A percentile compares a stretch with the other conserved stretches of the same genome.
Conservation (phyloP, 176 grass and related monocot species). For the Lolium rigidum region DNA sequence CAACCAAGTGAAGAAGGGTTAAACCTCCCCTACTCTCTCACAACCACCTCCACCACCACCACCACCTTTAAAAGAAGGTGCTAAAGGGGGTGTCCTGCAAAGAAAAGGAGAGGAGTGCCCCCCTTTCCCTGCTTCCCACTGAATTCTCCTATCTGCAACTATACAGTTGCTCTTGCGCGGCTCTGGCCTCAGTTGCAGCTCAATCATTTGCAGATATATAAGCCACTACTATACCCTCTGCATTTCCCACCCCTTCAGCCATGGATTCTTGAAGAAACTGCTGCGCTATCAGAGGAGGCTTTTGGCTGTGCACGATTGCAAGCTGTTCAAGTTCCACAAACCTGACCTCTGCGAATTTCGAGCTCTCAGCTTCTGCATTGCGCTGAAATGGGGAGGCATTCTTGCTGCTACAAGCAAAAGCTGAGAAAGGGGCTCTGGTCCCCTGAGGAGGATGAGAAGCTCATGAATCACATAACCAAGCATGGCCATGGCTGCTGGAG, state of each 20-base stretch:
- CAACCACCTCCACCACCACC: constrained; percentile 63
- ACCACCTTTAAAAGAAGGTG: constrained; percentile 76
- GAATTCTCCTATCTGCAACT: constrained; percentile 60
- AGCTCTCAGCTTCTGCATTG: constrained; percentile 49
- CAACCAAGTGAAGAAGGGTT: constrained; percentile 45
- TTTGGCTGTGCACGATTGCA: constrained; percentile 9
- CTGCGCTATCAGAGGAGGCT: constrained; percentile 7
- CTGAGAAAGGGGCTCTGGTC: constrained; percentile 84
- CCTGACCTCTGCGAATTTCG: constrained; percentile 28
- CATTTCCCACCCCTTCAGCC: constrained; percentile 48
- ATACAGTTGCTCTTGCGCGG: constrained; percentile 50
- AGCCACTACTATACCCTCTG: constrained; percentile 34
- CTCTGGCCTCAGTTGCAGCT: constrained; percentile 48
- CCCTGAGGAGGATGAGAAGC: constrained; percentile 83
- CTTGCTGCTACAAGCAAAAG: constrained; percentile 85
- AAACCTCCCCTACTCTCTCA: constrained; percentile 44
- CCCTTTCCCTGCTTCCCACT: constrained; percentile 64
- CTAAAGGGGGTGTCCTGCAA: constrained; percentile 69
- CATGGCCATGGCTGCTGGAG: constrained; percentile 86
- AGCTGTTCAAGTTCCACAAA: constrained; percentile 26
- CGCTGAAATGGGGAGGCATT: constrained; percentile 72
- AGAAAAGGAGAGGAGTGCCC: constrained; percentile 66
- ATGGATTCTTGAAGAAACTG: constrained; percentile 48
- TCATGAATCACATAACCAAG: constrained; percentile 74
- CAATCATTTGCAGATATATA: constrained; percentile 50